Percentiles rank a stretch among this genome's conserved stretches.
These are phyloP conservation scores for Raffaelea arxii DNA, from an alignment of 2,329 filamentous ascomycete genomes.

Conservation along the genomic window DNA sequence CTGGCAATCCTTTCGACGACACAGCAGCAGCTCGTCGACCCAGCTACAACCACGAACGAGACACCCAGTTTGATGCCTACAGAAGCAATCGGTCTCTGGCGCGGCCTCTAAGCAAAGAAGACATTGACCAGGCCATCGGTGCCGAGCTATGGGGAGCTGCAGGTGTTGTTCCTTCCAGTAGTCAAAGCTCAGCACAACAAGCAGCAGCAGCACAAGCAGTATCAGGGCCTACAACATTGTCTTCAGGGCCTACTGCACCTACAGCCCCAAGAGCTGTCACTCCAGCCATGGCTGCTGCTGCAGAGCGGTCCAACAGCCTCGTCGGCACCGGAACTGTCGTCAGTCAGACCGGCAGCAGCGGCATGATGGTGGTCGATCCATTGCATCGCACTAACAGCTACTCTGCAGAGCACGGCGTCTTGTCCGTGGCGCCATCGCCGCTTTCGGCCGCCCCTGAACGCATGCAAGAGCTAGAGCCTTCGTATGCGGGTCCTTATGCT, in stretches of 20 bases:
- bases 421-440: no score
- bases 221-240: no score
- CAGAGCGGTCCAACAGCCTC: slow-evolving; percentile 16
- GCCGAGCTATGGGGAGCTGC: slow-evolving; percentile 21
- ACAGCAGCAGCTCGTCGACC: not conserved
- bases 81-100: no score
- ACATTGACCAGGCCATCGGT: slow-evolving; percentile 22
- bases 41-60: slow-evolving; percentile 18
- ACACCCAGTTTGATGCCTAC: slow-evolving; percentile 19
- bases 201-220: no score
- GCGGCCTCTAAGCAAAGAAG: slow-evolving; percentile 13
- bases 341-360: slow-evolving; percentile 5
- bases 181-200: no score
- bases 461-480: not conserved
- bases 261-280: slow-evolving; percentile 4
- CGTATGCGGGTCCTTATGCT: no score
- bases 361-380: no score
- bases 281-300: not conserved
- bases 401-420: slow-evolving; percentile 26
- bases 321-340: slow-evolving; percentile 15
- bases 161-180: slow-evolving; percentile 4
- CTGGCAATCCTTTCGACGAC: not conserved
- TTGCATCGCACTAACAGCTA: slow-evolving; percentile 23
- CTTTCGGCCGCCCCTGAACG: no score
- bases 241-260: no score